Percentiles rank a stretch among this genome's conserved stretches.
Evolutionary conservation across 495 filamentous ascomycete species (phyloP).

Genomic region (Pseudomonodictys pantanalensis): DNA sequence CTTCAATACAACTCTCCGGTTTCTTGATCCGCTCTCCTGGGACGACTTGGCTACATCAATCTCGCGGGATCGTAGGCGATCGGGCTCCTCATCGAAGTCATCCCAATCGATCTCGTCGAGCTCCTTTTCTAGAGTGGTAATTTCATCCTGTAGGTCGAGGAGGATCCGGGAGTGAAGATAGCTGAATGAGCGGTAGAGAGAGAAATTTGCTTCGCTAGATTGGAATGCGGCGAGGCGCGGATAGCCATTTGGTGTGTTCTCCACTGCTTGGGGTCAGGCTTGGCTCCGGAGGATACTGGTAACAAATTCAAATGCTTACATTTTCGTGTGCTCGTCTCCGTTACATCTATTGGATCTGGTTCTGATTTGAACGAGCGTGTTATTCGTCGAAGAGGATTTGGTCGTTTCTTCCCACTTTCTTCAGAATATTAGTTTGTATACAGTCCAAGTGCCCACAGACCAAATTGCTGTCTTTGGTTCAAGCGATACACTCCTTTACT

Average conservation of each 20-base stretch:
- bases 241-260: constrained; percentile 41
- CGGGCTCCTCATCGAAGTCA: constrained; percentile 21
- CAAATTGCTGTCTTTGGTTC: background rate
- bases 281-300: background rate
- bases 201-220: constrained; percentile 40
- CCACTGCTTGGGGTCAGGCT: constrained; percentile 30
- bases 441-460: no score
- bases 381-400: constrained; percentile 17
- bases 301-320: constrained; percentile 12
- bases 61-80: constrained; percentile 28
- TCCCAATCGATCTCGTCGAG: constrained; percentile 37
- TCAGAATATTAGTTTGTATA: no score
- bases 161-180: constrained; percentile 43
- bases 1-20: constrained; percentile 34
- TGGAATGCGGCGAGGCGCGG: constrained; percentile 41
- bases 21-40: constrained; percentile 12
- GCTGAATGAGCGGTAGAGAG: constrained; percentile 42
- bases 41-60: constrained; percentile 16
- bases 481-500: background rate
- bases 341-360: constrained; percentile 19
- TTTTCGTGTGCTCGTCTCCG: constrained; percentile 25
- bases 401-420: constrained; percentile 16
- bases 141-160: constrained; percentile 41
- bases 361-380: constrained; percentile 24
- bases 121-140: constrained; percentile 38